phyloP scores from a whole-genome alignment of 495 filamentous ascomycete genomes.

The Lasiosphaeris hirsuta region DNA sequence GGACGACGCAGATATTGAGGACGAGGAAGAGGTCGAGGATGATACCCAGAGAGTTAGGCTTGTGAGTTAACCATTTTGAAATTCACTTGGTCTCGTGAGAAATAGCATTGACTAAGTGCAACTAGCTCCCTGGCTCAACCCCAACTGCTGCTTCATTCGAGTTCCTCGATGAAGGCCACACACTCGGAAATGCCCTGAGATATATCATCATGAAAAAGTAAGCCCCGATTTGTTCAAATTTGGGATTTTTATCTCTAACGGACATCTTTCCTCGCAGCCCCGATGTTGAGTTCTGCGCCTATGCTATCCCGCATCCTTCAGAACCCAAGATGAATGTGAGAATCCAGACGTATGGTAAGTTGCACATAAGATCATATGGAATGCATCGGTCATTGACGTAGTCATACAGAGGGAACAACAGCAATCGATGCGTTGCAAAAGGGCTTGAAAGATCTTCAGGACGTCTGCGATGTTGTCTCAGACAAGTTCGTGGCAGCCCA shows the following conservation, averaged over 20 bases:
- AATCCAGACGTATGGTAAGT: conserved; percentile 91
- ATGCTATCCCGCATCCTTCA: conserved; percentile 95
- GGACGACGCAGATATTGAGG: conserved; percentile 41
- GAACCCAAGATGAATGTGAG: conserved; percentile 94
- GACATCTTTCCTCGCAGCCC: conserved; percentile 56
- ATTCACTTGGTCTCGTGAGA: neutral
- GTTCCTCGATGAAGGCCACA: conserved; percentile 89
- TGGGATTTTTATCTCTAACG: neutral
- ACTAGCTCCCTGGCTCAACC: conserved; percentile 65
- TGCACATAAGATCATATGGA: neutral
- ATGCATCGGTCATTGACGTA: neutral
- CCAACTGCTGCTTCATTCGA: conserved; percentile 73
- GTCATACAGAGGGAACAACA: conserved; percentile 62
- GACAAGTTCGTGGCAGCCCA: conserved; percentile 73
- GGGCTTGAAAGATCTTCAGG: conserved; percentile 80
- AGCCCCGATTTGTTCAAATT: neutral
- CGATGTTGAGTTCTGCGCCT: conserved; percentile 94
- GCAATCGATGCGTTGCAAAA: conserved; percentile 85
- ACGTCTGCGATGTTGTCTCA: conserved; percentile 85
- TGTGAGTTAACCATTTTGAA: conserved; percentile 9
- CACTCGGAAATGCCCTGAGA: conserved; percentile 87
- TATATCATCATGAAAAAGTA: conserved; percentile 99
- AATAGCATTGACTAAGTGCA: neutral
- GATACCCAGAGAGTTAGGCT: conserved; percentile 33
- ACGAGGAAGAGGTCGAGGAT: conserved; percentile 28